Percentiles rank a stretch among this genome's conserved stretches.
Conservation (phyloP, 2,329 filamentous ascomycete species). For the Rhinocladiella mackenziei region DNA sequence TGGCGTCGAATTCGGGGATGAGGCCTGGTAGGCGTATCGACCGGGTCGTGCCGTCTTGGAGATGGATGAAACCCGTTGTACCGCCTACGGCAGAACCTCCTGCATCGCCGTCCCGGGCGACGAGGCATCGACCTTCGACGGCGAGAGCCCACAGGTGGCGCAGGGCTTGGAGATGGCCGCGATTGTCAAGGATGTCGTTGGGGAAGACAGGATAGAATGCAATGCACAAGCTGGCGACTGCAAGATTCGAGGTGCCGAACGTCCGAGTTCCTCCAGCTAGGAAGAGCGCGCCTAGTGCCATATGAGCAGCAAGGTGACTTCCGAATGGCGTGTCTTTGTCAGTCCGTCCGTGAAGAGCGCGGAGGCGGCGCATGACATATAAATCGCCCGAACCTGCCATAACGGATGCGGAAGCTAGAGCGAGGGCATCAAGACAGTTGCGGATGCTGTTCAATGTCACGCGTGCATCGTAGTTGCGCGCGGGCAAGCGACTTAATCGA, state of each 20-base stretch:
- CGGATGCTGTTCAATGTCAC: conserved; percentile 76
- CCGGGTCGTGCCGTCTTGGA: conserved; percentile 43
- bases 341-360: conserved; percentile 80
- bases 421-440: conserved; percentile 86
- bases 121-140: conserved; percentile 80
- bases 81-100: conserved; percentile 72
- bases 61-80: conserved; percentile 56
- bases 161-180: conserved; percentile 91
- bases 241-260: conserved; percentile 81
- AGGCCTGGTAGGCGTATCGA: conserved; percentile 53
- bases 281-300: conserved; percentile 87
- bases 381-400: conserved; percentile 97
- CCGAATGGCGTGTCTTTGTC: conserved; percentile 84
- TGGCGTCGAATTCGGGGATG: conserved; percentile 44
- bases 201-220: conserved; percentile 95
- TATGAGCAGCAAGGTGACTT: conserved; percentile 86
- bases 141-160: conserved; percentile 96
- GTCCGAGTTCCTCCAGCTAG: conserved; percentile 89
- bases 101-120: conserved; percentile 82
- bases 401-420: conserved; percentile 75
- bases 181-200: conserved; percentile 83
- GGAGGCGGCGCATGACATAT: conserved; percentile 74
- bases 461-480: conserved; percentile 72
- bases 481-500: conserved; percentile 64
- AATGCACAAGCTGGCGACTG: conserved; percentile 78